A percentile compares a stretch with the other conserved stretches of the same genome.
Evolutionary conservation across 441 rosid genomes (phyloP).

Genomic region (Capsella rubella): DNA sequence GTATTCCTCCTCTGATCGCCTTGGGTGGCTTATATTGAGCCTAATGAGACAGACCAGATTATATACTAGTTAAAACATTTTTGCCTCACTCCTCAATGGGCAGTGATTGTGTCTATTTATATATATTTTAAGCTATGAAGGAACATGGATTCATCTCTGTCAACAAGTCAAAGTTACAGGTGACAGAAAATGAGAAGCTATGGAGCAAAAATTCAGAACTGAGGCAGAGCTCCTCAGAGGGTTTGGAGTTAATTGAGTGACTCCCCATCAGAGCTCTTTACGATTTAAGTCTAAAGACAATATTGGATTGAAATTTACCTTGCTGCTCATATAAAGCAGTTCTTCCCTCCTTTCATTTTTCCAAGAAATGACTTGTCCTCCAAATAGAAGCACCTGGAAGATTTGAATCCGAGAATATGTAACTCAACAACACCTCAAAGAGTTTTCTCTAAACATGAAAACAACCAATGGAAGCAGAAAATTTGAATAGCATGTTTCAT

Average conservation of each 20-base stretch:
- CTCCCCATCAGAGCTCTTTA: not conserved
- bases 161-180: not conserved
- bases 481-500: not conserved
- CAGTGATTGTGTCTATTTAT: not conserved
- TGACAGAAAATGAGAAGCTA: constrained; percentile 25
- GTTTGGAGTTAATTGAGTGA: not conserved
- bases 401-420: constrained; percentile 27
- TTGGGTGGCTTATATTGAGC: constrained; percentile 61
- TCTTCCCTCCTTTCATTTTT: constrained; percentile 90
- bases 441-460: constrained; percentile 7
- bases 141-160: constrained; percentile 12
- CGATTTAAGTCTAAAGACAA: not conserved
- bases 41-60: constrained; percentile 44
- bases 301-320: constrained; percentile 50
- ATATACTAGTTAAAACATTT: not conserved
- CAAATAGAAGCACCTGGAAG: constrained; percentile 83
- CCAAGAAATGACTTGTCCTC: constrained; percentile 96
- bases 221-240: constrained; percentile 15
- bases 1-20: constrained; percentile 69
- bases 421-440: not conserved
- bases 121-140: not conserved
- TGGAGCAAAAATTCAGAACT: not conserved
- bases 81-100: not conserved
- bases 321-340: constrained; percentile 82
- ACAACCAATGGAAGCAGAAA: constrained; percentile 2